Evolutionary conservation across 108 stramenopile species (phyloP).

Genomic region (Licmophora abbreviata): DNA sequence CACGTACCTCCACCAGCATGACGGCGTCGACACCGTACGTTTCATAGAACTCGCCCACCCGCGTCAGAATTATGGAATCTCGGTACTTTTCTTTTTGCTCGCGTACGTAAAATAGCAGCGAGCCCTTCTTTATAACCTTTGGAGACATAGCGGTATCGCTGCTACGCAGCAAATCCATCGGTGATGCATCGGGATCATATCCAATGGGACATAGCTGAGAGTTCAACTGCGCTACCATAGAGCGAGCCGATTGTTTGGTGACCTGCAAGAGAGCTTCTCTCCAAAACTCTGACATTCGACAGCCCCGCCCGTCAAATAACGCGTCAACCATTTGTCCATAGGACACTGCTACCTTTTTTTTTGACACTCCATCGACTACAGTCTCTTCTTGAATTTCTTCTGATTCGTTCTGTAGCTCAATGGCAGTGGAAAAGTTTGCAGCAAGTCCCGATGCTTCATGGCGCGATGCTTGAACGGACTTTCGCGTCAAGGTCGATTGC

Average conservation of each 20-base stretch:
- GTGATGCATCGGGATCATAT: slow-evolving; percentile 49
- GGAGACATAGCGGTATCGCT: slow-evolving; percentile 2
- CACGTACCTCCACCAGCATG: slow-evolving; percentile 89
- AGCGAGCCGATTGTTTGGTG: slow-evolving; percentile 36
- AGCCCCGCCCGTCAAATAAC: slow-evolving; percentile 11
- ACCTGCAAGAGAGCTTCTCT: no score
- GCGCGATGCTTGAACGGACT: background rate
- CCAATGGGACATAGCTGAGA: slow-evolving; percentile 83
- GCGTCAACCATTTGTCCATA: background rate
- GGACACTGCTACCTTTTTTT: background rate
- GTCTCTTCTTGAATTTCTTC: background rate
- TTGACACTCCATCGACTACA: background rate
- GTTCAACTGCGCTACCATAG: slow-evolving; percentile 46
- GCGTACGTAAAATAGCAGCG: slow-evolving; percentile 58
- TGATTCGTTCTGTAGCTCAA: background rate
- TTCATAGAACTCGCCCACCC: slow-evolving; percentile 97
- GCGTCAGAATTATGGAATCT: slow-evolving; percentile 55
- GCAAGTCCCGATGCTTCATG: background rate
- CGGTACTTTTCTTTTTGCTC: slow-evolving; percentile 53
- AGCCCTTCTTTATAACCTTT: slow-evolving; percentile 34
- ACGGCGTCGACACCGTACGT: slow-evolving; percentile 92
- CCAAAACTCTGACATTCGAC: no score
- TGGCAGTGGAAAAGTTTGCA: background rate
- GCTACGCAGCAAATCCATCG: background rate
- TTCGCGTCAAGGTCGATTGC: background rate